Evolutionary conservation across 805 yeast species (phyloP).

Genomic region (Metschnikowia colocasiae): DNA sequence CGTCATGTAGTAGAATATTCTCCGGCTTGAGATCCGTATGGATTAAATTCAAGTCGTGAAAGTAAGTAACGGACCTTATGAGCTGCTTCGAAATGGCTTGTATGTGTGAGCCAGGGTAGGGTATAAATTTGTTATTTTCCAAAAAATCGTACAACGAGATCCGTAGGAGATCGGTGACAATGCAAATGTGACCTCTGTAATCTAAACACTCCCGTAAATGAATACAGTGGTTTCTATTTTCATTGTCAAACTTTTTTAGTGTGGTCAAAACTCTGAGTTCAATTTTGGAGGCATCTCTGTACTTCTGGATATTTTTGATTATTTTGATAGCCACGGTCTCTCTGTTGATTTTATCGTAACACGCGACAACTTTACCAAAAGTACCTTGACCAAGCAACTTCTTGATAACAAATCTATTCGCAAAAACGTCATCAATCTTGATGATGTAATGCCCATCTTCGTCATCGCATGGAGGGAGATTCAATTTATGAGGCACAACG

Average conservation of each 20-base stretch:
- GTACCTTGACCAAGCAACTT: slow-evolving; percentile 86
- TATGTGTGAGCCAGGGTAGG: slow-evolving; percentile 93
- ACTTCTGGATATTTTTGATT: slow-evolving; percentile 87
- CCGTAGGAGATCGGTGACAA: slow-evolving; percentile 84
- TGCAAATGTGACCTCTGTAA: slow-evolving; percentile 88
- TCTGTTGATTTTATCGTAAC: slow-evolving; percentile 61
- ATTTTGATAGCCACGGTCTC: slow-evolving; percentile 84
- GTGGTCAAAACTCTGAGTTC: slow-evolving; percentile 82
- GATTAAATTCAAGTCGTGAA: slow-evolving; percentile 84
- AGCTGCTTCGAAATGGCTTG: slow-evolving; percentile 86
- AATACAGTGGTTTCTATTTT: slow-evolving; percentile 70
- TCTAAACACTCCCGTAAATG: slow-evolving; percentile 88
- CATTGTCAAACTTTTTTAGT: slow-evolving; percentile 65
- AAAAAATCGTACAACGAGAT: slow-evolving; percentile 86
- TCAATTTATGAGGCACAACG: slow-evolving; percentile 34
- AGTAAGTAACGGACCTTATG: slow-evolving; percentile 76
- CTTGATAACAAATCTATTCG: slow-evolving; percentile 69
- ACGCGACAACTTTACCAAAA: slow-evolving; percentile 84
- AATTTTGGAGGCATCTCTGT: slow-evolving; percentile 91
- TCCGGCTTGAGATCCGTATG: slow-evolving; percentile 98
- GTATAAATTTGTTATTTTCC: slow-evolving; percentile 74
- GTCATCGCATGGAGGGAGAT: slow-evolving; percentile 50
- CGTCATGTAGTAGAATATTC: slow-evolving; percentile 70
- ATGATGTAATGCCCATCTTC: slow-evolving; percentile 74
- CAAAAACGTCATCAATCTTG: slow-evolving; percentile 55